Evolutionary conservation across 2,329 filamentous ascomycete genomes (phyloP).

Genomic region (Dothideomycetes sp.): DNA sequence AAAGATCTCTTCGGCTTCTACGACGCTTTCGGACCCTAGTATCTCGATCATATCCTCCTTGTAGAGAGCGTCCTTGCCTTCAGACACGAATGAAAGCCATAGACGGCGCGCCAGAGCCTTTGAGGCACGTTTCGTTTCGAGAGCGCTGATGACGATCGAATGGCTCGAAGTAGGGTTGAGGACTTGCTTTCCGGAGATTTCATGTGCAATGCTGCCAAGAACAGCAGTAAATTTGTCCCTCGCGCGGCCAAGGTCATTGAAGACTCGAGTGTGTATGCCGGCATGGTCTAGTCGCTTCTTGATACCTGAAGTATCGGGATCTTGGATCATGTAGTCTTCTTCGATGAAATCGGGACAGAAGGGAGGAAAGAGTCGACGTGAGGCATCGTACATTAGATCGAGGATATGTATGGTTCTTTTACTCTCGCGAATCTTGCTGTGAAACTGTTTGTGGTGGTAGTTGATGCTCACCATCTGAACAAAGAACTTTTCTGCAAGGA

Average conservation of each 20-base stretch:
- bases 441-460: slow-evolving; percentile 64
- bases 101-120: slow-evolving; percentile 22
- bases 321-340: slow-evolving; percentile 73
- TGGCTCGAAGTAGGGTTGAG: slow-evolving; percentile 41
- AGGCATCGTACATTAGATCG: slow-evolving; percentile 69
- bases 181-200: slow-evolving; percentile 76
- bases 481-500: slow-evolving; percentile 56
- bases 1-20: slow-evolving; percentile 21
- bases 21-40: slow-evolving; percentile 15
- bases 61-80: slow-evolving; percentile 16
- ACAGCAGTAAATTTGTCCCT: slow-evolving; percentile 77
- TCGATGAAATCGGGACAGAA: slow-evolving; percentile 71
- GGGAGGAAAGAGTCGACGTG: slow-evolving; percentile 67
- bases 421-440: slow-evolving; percentile 62
- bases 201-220: slow-evolving; percentile 74
- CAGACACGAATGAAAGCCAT: slow-evolving; percentile 22
- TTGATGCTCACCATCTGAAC: slow-evolving; percentile 62
- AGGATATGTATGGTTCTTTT: slow-evolving; percentile 66
- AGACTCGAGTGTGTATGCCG: slow-evolving; percentile 59
- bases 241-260: slow-evolving; percentile 50
- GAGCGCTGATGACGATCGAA: slow-evolving; percentile 18
- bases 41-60: slow-evolving; percentile 18
- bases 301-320: slow-evolving; percentile 51
- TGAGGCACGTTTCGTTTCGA: slow-evolving; percentile 17
- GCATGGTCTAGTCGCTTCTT: slow-evolving; percentile 25